phyloP scores from a whole-genome alignment of 257 asterid genomes.

The Echium plantagineum region DNA sequence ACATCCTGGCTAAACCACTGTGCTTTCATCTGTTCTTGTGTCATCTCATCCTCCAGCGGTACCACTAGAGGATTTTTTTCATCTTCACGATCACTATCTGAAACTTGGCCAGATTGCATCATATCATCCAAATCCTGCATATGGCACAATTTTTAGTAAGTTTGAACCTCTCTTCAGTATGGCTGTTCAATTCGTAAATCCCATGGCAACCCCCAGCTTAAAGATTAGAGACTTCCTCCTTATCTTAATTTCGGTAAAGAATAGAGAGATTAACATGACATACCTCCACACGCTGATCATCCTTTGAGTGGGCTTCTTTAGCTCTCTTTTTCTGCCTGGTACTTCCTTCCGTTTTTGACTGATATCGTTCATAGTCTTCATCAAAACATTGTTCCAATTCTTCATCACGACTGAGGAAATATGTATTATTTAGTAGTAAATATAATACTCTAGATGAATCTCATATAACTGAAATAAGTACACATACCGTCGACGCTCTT shows the following conservation, averaged over 20 bases:
- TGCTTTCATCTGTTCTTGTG: constrained; percentile 66
- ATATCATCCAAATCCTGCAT: constrained; percentile 16
- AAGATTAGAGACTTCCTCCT: background rate
- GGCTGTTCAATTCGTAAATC: background rate
- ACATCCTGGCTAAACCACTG: constrained; percentile 94
- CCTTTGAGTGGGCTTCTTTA: constrained; percentile 41
- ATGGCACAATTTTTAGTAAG: background rate
- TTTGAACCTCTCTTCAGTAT: background rate
- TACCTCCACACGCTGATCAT: constrained; percentile 54
- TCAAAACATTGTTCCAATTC: constrained; percentile 59
- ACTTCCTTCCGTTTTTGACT: constrained; percentile 71
- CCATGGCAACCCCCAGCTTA: background rate
- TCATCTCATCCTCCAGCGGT: constrained; percentile 57
- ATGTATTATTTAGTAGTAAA: constrained; percentile 11
- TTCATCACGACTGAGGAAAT: constrained; percentile 56
- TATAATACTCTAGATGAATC: constrained; percentile 5
- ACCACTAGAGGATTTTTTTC: constrained; percentile 82
- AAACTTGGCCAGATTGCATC: constrained; percentile 53
- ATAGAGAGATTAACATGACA: background rate
- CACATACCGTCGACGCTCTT: constrained; percentile 59
- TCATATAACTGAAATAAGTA: constrained; percentile 6
- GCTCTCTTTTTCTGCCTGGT: constrained; percentile 73
- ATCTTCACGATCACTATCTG: constrained; percentile 44
- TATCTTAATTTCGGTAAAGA: background rate
- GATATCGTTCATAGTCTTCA: constrained; percentile 62